Evolutionary conservation across 164 flowering plant species (phyloP).

Genomic region (Vitis amurensis): DNA sequence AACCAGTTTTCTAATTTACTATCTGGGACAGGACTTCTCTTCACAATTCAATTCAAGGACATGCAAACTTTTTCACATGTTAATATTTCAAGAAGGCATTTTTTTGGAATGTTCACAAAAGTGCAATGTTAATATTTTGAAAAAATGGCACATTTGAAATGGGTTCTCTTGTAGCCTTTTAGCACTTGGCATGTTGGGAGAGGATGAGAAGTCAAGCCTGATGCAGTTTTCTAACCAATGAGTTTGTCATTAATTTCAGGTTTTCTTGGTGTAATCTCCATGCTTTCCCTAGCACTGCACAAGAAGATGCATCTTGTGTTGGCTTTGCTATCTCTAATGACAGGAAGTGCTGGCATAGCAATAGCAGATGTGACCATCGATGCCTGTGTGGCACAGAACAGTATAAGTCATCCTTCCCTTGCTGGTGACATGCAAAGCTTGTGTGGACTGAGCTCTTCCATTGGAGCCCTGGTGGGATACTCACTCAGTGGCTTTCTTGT

Average conservation of each 20-base stretch:
- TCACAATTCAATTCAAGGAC: no score
- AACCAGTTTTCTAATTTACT: no score
- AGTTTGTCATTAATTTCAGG: background rate
- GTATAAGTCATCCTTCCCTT: conserved; percentile 1
- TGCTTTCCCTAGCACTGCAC: background rate
- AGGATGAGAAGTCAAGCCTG: no score
- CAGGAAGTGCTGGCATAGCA: background rate
- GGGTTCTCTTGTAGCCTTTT: no score
- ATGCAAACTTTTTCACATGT: no score
- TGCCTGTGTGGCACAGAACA: conserved; percentile 6
- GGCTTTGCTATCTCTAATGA: background rate
- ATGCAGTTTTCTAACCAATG: no score
- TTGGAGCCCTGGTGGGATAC: conserved; percentile 3
- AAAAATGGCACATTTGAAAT: no score
- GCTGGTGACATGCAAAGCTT: conserved; percentile 4
- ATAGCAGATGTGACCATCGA: conserved; percentile 1
- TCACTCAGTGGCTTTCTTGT: background rate
- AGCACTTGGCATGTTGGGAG: no score
- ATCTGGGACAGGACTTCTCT: no score
- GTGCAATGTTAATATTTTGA: no score
- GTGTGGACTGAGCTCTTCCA: background rate
- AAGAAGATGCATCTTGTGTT: background rate
- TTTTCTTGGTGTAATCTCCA: background rate
- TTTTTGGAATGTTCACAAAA: no score
- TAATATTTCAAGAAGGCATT: no score